Percentiles rank a stretch among this genome's conserved stretches.
Conservation (phyloP, 495 filamentous ascomycete genomes). For the Aspergillus affinis region DNA sequence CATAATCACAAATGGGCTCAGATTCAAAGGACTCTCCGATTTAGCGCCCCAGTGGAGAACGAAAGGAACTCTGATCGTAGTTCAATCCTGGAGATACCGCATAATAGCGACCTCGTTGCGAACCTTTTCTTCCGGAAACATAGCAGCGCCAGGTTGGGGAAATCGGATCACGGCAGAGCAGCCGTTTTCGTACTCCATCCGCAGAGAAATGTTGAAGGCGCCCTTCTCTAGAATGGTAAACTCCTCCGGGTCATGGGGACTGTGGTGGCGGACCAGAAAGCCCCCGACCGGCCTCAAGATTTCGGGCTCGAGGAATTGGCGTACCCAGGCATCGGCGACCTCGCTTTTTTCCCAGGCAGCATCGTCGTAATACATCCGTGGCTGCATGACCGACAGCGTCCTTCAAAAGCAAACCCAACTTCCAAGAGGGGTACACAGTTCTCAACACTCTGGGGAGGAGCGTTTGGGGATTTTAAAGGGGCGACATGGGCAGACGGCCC, state of each 20-base stretch:
- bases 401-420: too few relatives aligned
- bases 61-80: slow-evolving; percentile 33
- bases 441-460: too few relatives aligned
- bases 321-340: slow-evolving; percentile 20
- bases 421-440: too few relatives aligned
- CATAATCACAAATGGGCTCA: too few relatives aligned
- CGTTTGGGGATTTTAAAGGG: too few relatives aligned
- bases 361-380: slow-evolving; percentile 26
- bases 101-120: slow-evolving; percentile 42
- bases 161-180: too few relatives aligned
- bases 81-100: slow-evolving; percentile 33
- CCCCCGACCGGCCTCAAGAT: slow-evolving; percentile 22
- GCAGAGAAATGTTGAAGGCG: slow-evolving; percentile 28
- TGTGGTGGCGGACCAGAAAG: slow-evolving; percentile 20
- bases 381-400: background rate
- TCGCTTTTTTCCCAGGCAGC: slow-evolving; percentile 30
- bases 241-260: slow-evolving; percentile 14
- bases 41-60: slow-evolving; percentile 34
- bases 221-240: slow-evolving; percentile 22
- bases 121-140: slow-evolving; percentile 46
- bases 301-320: slow-evolving; percentile 16
- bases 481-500: too few relatives aligned
- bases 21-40: slow-evolving; percentile 19
- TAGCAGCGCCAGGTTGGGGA: too few relatives aligned
- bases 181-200: too few relatives aligned